Conservation (phyloP, 805 yeast genomes). For the Zygotorulaspora florentina region DNA sequence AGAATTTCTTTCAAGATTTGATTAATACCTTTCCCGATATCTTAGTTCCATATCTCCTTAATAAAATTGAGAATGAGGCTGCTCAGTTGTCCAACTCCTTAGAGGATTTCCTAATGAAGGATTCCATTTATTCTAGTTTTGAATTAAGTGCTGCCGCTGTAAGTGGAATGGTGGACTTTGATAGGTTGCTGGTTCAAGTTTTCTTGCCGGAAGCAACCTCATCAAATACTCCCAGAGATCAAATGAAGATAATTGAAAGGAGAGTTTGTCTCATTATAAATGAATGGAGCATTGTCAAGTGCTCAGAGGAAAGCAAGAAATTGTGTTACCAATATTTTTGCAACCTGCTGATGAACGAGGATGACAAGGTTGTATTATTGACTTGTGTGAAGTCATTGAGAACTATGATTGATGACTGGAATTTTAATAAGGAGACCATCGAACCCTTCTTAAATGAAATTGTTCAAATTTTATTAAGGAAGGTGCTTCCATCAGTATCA, state of each 20-base stretch:
- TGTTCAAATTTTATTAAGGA: conserved; percentile 44
- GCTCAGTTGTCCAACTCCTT: conserved; percentile 30
- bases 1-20: conserved; percentile 73
- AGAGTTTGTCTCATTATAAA: conserved; percentile 70
- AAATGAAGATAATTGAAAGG: conserved; percentile 63
- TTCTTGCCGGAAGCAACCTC: conserved; percentile 58
- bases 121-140: conserved; percentile 76
- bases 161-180: conserved; percentile 62
- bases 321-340: conserved; percentile 56
- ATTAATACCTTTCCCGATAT: conserved; percentile 57
- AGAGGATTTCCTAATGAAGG: conserved; percentile 61
- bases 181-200: conserved; percentile 51
- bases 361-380: conserved; percentile 77
- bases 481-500: conserved; percentile 46
- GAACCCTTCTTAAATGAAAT: conserved; percentile 57
- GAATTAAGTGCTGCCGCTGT: conserved; percentile 71
- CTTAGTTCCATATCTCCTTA: conserved; percentile 52
- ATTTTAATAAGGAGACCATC: conserved; percentile 66
- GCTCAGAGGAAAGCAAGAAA: conserved; percentile 54
- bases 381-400: conserved; percentile 69
- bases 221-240: conserved; percentile 40
- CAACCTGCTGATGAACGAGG: conserved; percentile 45
- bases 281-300: conserved; percentile 74
- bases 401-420: conserved; percentile 78
- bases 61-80: conserved; percentile 48